These are phyloP conservation scores for Nitzschia putrida DNA, from an alignment of 108 stramenopile species.

Conservation along the genomic window DNA sequence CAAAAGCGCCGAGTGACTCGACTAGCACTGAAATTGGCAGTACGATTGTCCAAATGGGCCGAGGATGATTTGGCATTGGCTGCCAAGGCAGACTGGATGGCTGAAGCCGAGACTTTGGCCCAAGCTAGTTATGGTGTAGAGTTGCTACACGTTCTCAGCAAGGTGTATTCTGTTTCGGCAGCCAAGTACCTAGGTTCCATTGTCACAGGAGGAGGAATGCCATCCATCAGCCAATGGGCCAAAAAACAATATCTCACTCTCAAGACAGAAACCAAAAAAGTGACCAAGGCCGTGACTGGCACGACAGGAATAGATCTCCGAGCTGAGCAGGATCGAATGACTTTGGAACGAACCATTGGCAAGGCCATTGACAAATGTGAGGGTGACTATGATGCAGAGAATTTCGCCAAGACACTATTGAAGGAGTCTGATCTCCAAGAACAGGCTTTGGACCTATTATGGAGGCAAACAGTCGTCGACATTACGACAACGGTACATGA, in stretches of 20 bases:
- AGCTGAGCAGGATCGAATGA: background rate
- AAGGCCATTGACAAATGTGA: constrained; percentile 60
- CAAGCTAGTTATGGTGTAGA: constrained; percentile 70
- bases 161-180: constrained; percentile 64
- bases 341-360: constrained; percentile 41
- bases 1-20: constrained; percentile 71
- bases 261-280: constrained; percentile 34
- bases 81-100: constrained; percentile 55
- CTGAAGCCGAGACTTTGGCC: constrained; percentile 51
- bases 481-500: constrained; percentile 76
- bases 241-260: constrained; percentile 45
- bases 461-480: constrained; percentile 82
- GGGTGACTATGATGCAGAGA: constrained; percentile 44
- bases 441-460: constrained; percentile 53
- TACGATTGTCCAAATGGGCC: constrained; percentile 23
- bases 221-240: constrained; percentile 70
- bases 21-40: constrained; percentile 69
- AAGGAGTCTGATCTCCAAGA: constrained; percentile 21
- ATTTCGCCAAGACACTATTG: constrained; percentile 44
- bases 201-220: constrained; percentile 71
- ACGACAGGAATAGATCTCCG: background rate
- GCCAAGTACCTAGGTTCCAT: constrained; percentile 61
- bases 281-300: constrained; percentile 13
- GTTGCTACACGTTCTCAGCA: constrained; percentile 67
- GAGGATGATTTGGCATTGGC: constrained; percentile 43